Evolutionary conservation across 1,139 yeast genomes (phyloP), one percentile per base, ranked within the genome.

Genomic region (Zygoascus meyerae): DNA sequence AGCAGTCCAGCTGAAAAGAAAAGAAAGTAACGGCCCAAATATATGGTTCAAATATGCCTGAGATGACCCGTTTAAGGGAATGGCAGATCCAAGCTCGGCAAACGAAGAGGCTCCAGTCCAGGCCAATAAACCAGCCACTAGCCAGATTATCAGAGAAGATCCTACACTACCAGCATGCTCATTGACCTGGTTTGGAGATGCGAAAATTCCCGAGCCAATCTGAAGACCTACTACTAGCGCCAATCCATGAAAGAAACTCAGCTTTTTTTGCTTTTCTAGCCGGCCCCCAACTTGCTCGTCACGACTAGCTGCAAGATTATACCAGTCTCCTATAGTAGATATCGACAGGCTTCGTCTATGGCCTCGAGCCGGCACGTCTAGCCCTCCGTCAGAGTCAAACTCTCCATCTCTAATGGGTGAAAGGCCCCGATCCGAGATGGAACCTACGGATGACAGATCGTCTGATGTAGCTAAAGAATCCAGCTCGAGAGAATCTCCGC

Each of bases 51-150:
- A 48, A 43, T 70, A 70, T 11, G 72, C 71, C 49, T 69, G 71
- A 0, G 73, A 63, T 0, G 72, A 70, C 4, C 74, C 74, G 48
- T 68, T 69, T 10, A 62, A 54, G 12, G 74, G 74, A 21, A 70
- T 60, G 3, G 70, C 65, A 34, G 68, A 57, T 7, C 74, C 74
- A 11, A 70, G 56, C 49, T 70, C 74, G 1, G 73, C 72, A 49
- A 62, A 70, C 15, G 71, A 67, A 3, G 71, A 61, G 0, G 74
- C 74, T 1, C 74, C 74, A 1, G 73, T 68, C 73, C 73, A 70
- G 2, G 73, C 73, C 14, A 70, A 56, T 31, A 67, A 49, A 1
- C 74, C 74, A 5, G 72, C 67, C 2, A 63, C 55, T 0, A 61
- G 45, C 74, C 74, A 70, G 3, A 69, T 65, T 2, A 66, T 42